Conservation (phyloP, 2,329 filamentous ascomycete species). For the Aspergillus sp. region DNA sequence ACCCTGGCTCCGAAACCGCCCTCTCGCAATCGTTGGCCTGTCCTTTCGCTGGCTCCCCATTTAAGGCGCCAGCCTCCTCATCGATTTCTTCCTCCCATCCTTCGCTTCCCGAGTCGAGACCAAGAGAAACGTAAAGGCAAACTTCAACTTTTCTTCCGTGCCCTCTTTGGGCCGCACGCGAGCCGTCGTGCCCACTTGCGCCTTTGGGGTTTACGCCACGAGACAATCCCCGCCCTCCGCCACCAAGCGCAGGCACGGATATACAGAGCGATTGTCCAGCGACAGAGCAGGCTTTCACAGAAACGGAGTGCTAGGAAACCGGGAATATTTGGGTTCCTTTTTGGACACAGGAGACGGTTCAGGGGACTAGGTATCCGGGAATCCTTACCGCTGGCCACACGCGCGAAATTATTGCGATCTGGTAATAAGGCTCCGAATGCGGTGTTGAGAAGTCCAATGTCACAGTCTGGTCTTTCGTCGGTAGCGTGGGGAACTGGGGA, state of each 20-base stretch:
- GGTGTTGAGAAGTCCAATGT: constrained; percentile 16
- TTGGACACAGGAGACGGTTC: constrained; percentile 18
- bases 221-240: constrained; percentile 67
- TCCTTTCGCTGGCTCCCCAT: constrained; percentile 11
- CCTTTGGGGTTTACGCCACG: constrained; percentile 67
- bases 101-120: constrained; percentile 12
- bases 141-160: constrained; percentile 47
- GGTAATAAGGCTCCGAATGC: constrained; percentile 13
- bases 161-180: constrained; percentile 62
- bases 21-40: constrained; percentile 14
- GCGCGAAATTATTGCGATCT: constrained; percentile 8
- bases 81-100: constrained; percentile 9
- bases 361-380: constrained; percentile 4
- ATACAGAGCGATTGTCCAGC: constrained; percentile 66
- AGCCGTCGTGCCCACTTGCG: constrained; percentile 61
- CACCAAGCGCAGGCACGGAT: constrained; percentile 69
- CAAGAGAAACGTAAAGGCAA: constrained; percentile 12
- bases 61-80: constrained; percentile 11
- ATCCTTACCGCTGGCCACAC: constrained; percentile 5
- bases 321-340: constrained; percentile 20
- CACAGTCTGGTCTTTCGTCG: constrained; percentile 17
- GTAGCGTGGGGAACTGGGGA: constrained; percentile 34
- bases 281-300: constrained; percentile 53
- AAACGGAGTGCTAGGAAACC: constrained; percentile 29
- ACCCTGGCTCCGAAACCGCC: constrained; percentile 21